phyloP scores from a whole-genome alignment of 768 basidiomycete genomes.

The Inosperma sp. region DNA sequence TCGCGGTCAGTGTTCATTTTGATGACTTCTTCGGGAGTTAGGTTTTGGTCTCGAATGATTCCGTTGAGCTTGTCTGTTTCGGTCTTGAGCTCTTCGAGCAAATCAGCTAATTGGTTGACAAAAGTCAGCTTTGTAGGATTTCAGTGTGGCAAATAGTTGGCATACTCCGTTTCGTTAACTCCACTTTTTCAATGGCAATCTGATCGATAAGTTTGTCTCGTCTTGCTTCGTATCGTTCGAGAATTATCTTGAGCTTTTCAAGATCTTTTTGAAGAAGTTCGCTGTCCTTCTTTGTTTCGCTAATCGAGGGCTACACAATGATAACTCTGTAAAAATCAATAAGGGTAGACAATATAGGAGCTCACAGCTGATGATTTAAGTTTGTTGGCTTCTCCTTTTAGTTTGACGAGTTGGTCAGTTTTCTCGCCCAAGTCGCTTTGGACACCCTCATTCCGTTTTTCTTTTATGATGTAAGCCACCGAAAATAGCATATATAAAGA shows the following conservation, averaged over 20 bases:
- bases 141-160: constrained; percentile 4
- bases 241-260: constrained; percentile 73
- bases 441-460: constrained; percentile 67
- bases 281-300: constrained; percentile 58
- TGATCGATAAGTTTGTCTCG: constrained; percentile 64
- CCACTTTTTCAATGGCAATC: constrained; percentile 63
- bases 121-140: constrained; percentile 6
- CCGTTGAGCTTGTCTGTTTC: constrained; percentile 61
- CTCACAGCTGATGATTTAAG: constrained; percentile 59
- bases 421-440: constrained; percentile 59
- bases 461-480: constrained; percentile 31
- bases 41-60: constrained; percentile 80
- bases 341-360: background rate
- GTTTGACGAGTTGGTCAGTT: constrained; percentile 41
- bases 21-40: constrained; percentile 85
- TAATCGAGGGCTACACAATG: constrained; percentile 51
- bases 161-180: constrained; percentile 53
- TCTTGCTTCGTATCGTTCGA: constrained; percentile 63
- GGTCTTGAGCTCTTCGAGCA: constrained; percentile 56
- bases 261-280: constrained; percentile 65
- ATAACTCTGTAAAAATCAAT: constrained; percentile 2
- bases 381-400: constrained; percentile 50
- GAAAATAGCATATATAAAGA: constrained; percentile 3
- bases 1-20: constrained; percentile 92
- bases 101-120: constrained; percentile 39